Conservation (phyloP, 805 yeast genomes). For the Schwanniomyces polymorphus region DNA sequence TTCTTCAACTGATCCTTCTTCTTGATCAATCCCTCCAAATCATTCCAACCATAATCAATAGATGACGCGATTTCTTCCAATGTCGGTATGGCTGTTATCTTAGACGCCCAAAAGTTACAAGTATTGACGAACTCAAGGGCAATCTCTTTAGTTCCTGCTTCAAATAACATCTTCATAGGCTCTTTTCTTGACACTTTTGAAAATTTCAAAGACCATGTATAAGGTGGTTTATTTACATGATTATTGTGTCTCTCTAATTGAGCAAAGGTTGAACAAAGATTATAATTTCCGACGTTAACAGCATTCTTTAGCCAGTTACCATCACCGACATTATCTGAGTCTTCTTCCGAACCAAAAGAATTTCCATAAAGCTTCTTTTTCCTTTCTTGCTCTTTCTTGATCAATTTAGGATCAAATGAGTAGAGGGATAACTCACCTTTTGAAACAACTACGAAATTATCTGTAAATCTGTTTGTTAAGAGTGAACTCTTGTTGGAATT, state of each 20-base stretch:
- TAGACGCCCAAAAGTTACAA: slow-evolving; percentile 89
- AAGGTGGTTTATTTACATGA: slow-evolving; percentile 11
- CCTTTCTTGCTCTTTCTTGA: slow-evolving; percentile 40
- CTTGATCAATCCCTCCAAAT: slow-evolving; percentile 30
- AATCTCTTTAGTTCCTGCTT: slow-evolving; percentile 63
- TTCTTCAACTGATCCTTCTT: slow-evolving; percentile 29
- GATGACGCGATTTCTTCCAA: slow-evolving; percentile 68
- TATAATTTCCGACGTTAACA: slow-evolving; percentile 52
- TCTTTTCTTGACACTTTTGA: slow-evolving; percentile 42
- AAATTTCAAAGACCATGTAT: slow-evolving; percentile 55
- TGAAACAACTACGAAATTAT: slow-evolving; percentile 64
- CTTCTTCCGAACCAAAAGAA: slow-evolving; percentile 14
- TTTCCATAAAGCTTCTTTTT: slow-evolving; percentile 19
- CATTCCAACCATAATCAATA: slow-evolving; percentile 81
- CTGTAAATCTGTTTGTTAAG: slow-evolving; percentile 33
- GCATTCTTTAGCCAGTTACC: slow-evolving; percentile 74
- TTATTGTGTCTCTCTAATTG: slow-evolving; percentile 24
- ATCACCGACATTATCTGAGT: slow-evolving; percentile 45
- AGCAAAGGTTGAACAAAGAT: slow-evolving; percentile 53
- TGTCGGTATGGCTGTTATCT: slow-evolving; percentile 77
- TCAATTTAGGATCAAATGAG: slow-evolving; percentile 48
- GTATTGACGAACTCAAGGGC: slow-evolving; percentile 73
- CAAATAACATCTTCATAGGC: slow-evolving; percentile 53
- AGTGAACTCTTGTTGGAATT: slow-evolving; percentile 2
- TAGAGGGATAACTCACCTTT: slow-evolving; percentile 64